Evolutionary conservation across 257 asterid genomes (phyloP), one percentile per base, ranked within the genome.

Genomic region (Haberlea rhodopensis): DNA sequence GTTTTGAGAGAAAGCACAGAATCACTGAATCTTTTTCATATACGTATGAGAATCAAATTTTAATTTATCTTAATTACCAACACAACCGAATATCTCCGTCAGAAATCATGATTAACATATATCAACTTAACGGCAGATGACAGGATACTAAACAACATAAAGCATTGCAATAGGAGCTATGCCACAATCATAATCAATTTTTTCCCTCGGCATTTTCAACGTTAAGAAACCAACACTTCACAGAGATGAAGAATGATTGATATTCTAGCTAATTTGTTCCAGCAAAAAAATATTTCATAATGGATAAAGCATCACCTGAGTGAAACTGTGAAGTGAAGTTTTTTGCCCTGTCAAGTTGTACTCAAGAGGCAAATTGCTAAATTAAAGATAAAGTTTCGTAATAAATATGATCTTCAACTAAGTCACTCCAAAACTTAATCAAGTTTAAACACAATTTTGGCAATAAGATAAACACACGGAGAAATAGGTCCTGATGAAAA

Each of bases 371-470:
- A 9, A 46, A 19, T 1, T 2, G 27, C 34, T 26, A 18, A n/a
- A n/a, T 53, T 5, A 22, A 53, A 53, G 23, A 6, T 13, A 23
- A 45, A 31, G 11, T 57, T 37, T 21, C 26, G 16, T 58, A 25
- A 64, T 4, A 19, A 8, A 58, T 29, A 49, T 40, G 54, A 56
- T 27, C 37, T 9, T 22, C 6, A 45, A 45, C n/a, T 57, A 9
- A 28, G 51, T 3, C 9, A 18, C 28, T 29, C 24, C 29, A 57
- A 65, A 59, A 57, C 5, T 32, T 21, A 63, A 68, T 46, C 59
- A 63, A 21, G 6, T 29, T 34, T 26, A 29, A 16, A 55, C 58
- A 62, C 24, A 46, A 60, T 1, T 53, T 43, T 21, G 10, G n/a
- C 24, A 26, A 74, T 29, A 21, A 21, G 2, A 9, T 7, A 27